Evolutionary conservation across 345 rosid species (phyloP).

Genomic region (Euphorbia lathyris): DNA sequence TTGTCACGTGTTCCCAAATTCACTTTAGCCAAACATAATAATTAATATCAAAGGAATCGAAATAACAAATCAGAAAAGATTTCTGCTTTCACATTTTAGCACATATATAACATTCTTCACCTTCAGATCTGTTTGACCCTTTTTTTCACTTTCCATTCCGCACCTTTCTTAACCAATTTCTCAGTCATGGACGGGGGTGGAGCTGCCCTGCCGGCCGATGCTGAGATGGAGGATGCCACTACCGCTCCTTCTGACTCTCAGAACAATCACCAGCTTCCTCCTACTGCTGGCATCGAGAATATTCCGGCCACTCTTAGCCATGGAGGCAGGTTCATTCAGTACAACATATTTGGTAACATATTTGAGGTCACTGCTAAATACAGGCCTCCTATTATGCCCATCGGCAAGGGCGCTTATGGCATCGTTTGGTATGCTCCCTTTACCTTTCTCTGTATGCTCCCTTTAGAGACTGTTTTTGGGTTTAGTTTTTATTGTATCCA

Average conservation of each 20-base stretch:
- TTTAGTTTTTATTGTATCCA: no score
- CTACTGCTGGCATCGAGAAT: constrained; percentile 53
- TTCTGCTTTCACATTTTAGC: not conserved
- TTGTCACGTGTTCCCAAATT: not conserved
- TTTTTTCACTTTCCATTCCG: not conserved
- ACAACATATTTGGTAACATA: constrained; percentile 91
- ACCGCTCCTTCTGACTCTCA: constrained; percentile 13
- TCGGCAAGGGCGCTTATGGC: constrained; percentile 99
- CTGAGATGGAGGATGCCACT: constrained; percentile 75
- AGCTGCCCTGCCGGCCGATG: constrained; percentile 33
- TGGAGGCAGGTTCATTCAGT: constrained; percentile 93
- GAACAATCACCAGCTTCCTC: constrained; percentile 22
- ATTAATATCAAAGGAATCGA: not conserved
- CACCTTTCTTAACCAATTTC: not conserved
- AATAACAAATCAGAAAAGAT: not conserved
- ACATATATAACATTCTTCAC: not conserved
- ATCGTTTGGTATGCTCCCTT: constrained; percentile 72
- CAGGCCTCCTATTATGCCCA: constrained; percentile 96
- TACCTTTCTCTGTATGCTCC: not conserved
- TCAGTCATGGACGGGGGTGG: constrained; percentile 24
- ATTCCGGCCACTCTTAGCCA: constrained; percentile 87
- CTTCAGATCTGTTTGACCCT: constrained; percentile 12
- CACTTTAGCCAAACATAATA: not conserved
- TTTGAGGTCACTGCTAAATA: constrained; percentile 98
- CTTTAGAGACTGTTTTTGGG: not conserved